Conservation (phyloP, 768 basidiomycete species). For the Auricularia sp. region DNA sequence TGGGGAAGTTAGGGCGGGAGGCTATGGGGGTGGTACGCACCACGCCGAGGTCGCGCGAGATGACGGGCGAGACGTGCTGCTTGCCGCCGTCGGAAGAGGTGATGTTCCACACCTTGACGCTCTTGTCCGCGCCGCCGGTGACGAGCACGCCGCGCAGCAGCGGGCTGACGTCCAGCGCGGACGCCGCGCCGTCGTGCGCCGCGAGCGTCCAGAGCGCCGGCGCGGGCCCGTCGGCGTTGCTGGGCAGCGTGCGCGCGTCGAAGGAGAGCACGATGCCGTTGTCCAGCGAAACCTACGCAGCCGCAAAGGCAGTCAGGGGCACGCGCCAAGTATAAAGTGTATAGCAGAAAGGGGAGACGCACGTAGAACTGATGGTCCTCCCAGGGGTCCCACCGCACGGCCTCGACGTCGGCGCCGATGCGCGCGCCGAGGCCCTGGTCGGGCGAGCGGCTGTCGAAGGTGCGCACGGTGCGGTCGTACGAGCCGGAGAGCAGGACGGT, state of each 20-base stretch:
- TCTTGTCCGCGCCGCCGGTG: conserved; percentile 90
- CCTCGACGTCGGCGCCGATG: conserved; percentile 88
- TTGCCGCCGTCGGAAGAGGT: conserved; percentile 36
- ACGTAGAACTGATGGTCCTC: conserved; percentile 82
- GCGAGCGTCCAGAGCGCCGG: conserved; percentile 79
- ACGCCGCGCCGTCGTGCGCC: conserved; percentile 87
- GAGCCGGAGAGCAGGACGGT: conserved; percentile 87
- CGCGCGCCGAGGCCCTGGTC: conserved; percentile 74
- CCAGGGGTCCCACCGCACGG: conserved; percentile 94
- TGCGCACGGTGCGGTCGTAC: conserved; percentile 90
- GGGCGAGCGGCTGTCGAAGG: conserved; percentile 84
- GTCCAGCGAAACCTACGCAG: conserved; percentile 74
- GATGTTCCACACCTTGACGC: conserved; percentile 23
- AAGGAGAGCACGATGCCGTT: conserved; percentile 91
- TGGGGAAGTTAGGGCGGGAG: background rate
- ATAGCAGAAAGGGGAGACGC: conserved; percentile 18
- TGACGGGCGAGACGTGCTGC: conserved; percentile 72
- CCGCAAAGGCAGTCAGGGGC: conserved; percentile 1
- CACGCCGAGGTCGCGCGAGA: conserved; percentile 81
- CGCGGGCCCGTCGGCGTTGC: conserved; percentile 51
- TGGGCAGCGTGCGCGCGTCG: conserved; percentile 76
- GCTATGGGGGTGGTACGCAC: conserved; percentile 35
- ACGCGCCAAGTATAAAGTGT: background rate
- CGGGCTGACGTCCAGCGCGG: conserved; percentile 84
- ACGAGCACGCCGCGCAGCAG: conserved; percentile 83